A percentile compares a stretch with the other conserved stretches of the same genome.
Evolutionary conservation across 2,329 filamentous ascomycete species (phyloP).

Genomic region (Trichoderma semiorbis): DNA sequence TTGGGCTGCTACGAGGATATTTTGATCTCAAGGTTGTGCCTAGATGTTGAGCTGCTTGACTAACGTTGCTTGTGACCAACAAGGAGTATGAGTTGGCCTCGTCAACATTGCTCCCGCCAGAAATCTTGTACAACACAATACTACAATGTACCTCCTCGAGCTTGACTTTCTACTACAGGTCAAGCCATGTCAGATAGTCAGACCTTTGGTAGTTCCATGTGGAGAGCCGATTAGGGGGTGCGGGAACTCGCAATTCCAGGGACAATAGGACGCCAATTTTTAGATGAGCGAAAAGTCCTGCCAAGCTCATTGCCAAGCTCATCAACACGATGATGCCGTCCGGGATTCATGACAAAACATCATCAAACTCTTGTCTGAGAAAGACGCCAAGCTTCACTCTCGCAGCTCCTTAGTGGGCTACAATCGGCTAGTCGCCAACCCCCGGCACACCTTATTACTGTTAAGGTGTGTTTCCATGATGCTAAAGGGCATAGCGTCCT

Average conservation of each 20-base stretch:
- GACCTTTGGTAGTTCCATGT: not conserved
- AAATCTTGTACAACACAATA: not conserved
- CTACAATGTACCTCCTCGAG: not conserved
- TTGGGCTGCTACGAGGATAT: not conserved
- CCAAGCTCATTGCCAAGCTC: conserved; percentile 5
- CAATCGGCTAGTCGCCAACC: conserved; percentile 5
- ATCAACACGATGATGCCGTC: not conserved
- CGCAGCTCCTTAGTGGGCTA: not conserved
- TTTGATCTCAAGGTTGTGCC: not conserved
- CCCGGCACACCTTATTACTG: conserved; percentile 20
- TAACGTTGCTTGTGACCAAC: not conserved
- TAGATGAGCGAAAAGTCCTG: not conserved
- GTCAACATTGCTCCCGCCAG: not conserved
- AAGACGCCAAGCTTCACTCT: not conserved
- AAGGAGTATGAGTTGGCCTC: not conserved
- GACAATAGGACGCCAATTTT: not conserved
- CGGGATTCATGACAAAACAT: not conserved
- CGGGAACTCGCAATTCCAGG: conserved; percentile 3
- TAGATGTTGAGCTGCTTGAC: not conserved
- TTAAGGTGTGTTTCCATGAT: conserved; percentile 17
- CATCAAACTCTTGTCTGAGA: not conserved
- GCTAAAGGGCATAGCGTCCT: conserved; percentile 4
- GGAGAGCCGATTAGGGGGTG: not conserved
- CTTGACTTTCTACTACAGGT: not conserved
- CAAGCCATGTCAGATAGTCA: conserved; percentile 1